Base-by-base conservation (phyloP, 768 basidiomycete species). In the Leccinum variicolor region DNA sequence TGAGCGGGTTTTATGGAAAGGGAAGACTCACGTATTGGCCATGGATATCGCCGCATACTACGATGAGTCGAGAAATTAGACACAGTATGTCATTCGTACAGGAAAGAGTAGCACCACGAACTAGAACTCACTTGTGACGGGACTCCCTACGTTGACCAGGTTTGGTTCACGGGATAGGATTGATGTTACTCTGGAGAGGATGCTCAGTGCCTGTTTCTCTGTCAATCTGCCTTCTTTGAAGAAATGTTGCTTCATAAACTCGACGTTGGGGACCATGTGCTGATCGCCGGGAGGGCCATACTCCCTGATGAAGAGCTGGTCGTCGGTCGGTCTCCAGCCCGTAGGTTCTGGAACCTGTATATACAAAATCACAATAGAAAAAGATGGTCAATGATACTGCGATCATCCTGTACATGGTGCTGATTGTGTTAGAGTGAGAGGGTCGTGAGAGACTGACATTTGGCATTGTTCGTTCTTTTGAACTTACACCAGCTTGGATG, bases 41-140 rank as follows among this genome's bases (percentile, higher is more conserved):
- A 66, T 98, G 95, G 48, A 98, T 94, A 77, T 98, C 95, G 21
- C 95, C 95, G 68, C 94, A 96, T 63, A 98, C 94, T 95, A 64
- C 3, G 56, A 63, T 28, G 33, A 19, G 28, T 57, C 28, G 3
- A 15, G 17, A 7, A 33, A 58, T 17, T 49, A 49, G 61, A 66
- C 46, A 34, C 53, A 53, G 52, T 3, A 48, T 59, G 41, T 62
- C 31, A 57, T 39, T 50, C 15, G 52, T 17, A 45, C 52, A 54
- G 55, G 52, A 53, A 47, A 53, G 58, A 45, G 23, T 51, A 56
- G 28, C 9, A 49, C 49, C 29, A 28, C 41, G 41, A 29, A 79
- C 90, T 63, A 36, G 41, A 29, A 79, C 90, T 63, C 65, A 94
- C 93, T 91, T 41, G 93, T 97, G 33, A 97, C 89, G 19, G 94